These are phyloP conservation scores for Dendryphion nanum DNA, from an alignment of 2,329 filamentous ascomycete species.

Conservation along the genomic window DNA sequence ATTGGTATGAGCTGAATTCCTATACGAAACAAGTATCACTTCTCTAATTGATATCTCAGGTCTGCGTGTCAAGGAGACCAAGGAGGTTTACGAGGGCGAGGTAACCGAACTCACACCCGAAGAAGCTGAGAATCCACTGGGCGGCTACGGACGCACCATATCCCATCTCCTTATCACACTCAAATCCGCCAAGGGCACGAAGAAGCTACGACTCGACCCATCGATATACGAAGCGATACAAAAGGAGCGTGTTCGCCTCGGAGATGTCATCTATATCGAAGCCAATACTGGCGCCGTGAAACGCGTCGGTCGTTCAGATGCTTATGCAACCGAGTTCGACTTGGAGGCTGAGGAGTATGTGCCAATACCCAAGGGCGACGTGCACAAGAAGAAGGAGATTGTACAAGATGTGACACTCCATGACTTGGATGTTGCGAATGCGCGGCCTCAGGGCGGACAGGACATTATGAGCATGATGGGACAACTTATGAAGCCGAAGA, in stretches of 20 bases:
- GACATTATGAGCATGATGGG: slow-evolving; percentile 99
- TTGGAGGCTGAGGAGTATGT: slow-evolving; percentile 99
- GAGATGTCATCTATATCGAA: slow-evolving; percentile 98
- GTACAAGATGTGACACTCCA: slow-evolving; percentile 98
- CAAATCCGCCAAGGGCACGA: slow-evolving; percentile 94
- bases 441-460: slow-evolving; percentile 91
- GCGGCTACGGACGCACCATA: slow-evolving; percentile 96
- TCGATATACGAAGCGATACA: slow-evolving; percentile 99
- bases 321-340: slow-evolving; percentile 97
- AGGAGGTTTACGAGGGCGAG: slow-evolving; percentile 98
- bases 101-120: slow-evolving; percentile 97
- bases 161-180: slow-evolving; percentile 91
- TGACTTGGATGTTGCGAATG: slow-evolving; percentile 93
- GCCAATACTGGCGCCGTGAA: slow-evolving; percentile 98
- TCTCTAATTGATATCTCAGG: slow-evolving; percentile 38
- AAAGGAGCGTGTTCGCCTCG: slow-evolving; percentile 93
- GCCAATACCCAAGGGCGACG: slow-evolving; percentile 96
- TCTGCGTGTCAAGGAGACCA: slow-evolving; percentile 94
- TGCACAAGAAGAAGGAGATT: slow-evolving; percentile 99
- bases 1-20: slow-evolving; percentile 77
- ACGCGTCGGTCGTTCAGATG: slow-evolving; percentile 91
- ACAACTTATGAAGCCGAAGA: slow-evolving; percentile 98
- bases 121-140: slow-evolving; percentile 95
- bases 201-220: slow-evolving; percentile 94
- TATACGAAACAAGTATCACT: too few species aligned